Base-by-base conservation (phyloP, 805 yeast species). In the Metschnikowia peoriensis region DNA sequence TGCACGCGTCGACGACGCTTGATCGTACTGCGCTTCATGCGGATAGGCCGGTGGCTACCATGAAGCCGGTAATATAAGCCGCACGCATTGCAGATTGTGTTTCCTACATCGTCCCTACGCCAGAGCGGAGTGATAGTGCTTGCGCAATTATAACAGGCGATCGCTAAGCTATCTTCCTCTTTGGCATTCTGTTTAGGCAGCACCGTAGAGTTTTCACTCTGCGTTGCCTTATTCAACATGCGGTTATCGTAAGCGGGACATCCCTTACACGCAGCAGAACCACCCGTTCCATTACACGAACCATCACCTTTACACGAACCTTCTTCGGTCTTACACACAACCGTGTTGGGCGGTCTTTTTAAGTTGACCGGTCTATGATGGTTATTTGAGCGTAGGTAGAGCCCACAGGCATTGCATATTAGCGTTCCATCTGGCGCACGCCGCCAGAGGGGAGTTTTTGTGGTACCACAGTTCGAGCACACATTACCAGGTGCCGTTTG, bases 1-100 rank as follows among this genome's bases (percentile, higher is more conserved):
- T 42, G 46, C 9, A 38, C 67, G 60, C 94, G 76, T 57, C 83
- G 85, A 51, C 96, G 75, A 60, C 96, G 78, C 66, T 87, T 88
- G 56, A 89, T 88, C 41, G 88, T 83, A 50, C 78, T 76, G 59
- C 85, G 79, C 61, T 87, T 86, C 87, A 88, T 79, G 52, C 82
- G 82, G 15, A 83, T 84, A 1, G 96, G 96, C 46, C 96, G 75
- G 61, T 86, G 91, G 39, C 75, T 74, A 0, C 93, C 92, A 63
- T 88, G 96, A 41, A 89, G 76, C 52, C 84, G 74, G 67, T 82
- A 85, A 66, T 89, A 89, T 32, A 89, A 70, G 2, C 91, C 96
- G 71, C 96, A 89, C 0, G 96, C 96, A 63, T 89, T 89, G 73
- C 96, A 89, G 27, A 89, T 88, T 28, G 91, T 86, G 61, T 88